Conservation (phyloP, 495 filamentous ascomycete genomes). For the Annulohypoxylon stygium region DNA sequence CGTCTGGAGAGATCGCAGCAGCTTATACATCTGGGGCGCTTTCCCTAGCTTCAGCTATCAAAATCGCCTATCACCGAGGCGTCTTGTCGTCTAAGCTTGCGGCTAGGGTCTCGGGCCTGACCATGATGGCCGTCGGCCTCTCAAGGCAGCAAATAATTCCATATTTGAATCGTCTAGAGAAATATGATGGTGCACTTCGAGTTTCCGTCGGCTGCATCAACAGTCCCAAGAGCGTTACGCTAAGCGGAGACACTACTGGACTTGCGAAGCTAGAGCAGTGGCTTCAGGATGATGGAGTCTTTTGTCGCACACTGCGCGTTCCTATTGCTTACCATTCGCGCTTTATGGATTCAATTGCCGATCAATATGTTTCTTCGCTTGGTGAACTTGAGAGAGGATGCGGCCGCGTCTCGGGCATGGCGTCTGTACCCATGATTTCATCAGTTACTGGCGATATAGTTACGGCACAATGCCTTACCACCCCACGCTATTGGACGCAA, state of each 20-base stretch:
- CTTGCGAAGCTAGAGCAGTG: conserved; percentile 51
- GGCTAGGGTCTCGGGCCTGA: background rate
- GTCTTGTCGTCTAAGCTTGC: background rate
- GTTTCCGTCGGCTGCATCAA: conserved; percentile 60
- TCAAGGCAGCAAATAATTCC: conserved; percentile 37
- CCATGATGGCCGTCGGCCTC: conserved; percentile 7
- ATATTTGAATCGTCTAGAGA: no score
- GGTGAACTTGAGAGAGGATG: no score
- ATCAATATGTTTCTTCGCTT: no score
- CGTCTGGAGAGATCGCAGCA: conserved; percentile 69
- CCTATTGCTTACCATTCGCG: conserved; percentile 57
- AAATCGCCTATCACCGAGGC: background rate
- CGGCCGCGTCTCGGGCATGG: no score
- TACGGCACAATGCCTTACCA: no score
- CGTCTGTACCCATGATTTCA: no score
- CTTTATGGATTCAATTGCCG: conserved; percentile 48
- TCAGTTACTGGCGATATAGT: no score
- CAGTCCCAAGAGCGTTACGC: conserved; percentile 57
- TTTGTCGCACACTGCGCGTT: conserved; percentile 55
- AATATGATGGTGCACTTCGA: conserved; percentile 2
- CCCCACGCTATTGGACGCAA: no score
- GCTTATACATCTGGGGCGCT: conserved; percentile 38
- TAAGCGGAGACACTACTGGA: conserved; percentile 51
- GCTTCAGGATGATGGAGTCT: conserved; percentile 50
- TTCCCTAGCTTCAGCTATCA: background rate